Conservation (phyloP, 1,139 yeast species). For the Pichia sp. region DNA sequence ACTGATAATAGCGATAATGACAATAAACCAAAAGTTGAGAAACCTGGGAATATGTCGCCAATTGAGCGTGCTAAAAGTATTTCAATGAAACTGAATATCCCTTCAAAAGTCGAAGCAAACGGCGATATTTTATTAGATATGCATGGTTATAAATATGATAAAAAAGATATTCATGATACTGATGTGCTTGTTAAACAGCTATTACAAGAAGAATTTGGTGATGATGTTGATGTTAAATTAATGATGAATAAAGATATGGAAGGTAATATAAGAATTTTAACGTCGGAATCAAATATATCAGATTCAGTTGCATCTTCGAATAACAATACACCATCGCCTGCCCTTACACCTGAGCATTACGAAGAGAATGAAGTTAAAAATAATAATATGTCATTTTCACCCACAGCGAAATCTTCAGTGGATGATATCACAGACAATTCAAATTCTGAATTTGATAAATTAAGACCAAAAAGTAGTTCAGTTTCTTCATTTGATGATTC, state of each 20-base stretch:
- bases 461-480: background rate
- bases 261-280: constrained; percentile 61
- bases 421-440: background rate
- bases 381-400: background rate
- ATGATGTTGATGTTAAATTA: constrained; percentile 41
- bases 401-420: background rate
- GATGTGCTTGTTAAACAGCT: constrained; percentile 68
- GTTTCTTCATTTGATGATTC: constrained; percentile 1
- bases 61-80: constrained; percentile 63
- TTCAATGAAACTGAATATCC: constrained; percentile 70
- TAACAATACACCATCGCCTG: constrained; percentile 28
- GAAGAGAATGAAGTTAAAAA: background rate
- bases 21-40: constrained; percentile 6
- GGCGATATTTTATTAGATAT: constrained; percentile 91
- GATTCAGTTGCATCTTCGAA: constrained; percentile 1
- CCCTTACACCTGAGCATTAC: no score
- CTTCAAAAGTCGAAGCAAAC: constrained; percentile 80
- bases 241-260: constrained; percentile 57
- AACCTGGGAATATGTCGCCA: constrained; percentile 26
- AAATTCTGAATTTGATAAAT: constrained; percentile 1
- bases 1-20: background rate
- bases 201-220: constrained; percentile 62
- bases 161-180: constrained; percentile 61
- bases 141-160: constrained; percentile 93
- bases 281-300: background rate